phyloP scores from a whole-genome alignment of 176 grass and related monocot species.

The Oryza officinalis region DNA sequence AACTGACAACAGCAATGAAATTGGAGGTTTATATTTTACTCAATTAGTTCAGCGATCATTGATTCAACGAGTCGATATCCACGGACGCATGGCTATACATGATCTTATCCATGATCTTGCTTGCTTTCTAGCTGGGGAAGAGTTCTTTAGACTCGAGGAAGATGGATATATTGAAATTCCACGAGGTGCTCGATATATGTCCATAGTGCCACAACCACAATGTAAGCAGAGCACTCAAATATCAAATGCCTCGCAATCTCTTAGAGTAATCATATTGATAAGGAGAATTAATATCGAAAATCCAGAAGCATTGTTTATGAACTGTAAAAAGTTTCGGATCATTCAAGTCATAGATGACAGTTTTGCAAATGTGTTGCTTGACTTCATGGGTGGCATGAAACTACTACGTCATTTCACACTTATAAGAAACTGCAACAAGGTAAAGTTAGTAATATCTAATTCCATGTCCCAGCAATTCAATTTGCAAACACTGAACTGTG shows the following conservation, averaged over 20 bases:
- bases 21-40: conserved; percentile 20
- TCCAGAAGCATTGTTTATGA: not conserved
- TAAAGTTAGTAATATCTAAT: not conserved
- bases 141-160: not conserved
- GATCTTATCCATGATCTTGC: conserved; percentile 16
- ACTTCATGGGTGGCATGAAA: conserved; percentile 2
- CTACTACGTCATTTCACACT: not conserved
- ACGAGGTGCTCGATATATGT: not conserved
- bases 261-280: not conserved
- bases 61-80: not conserved
- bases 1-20: not conserved
- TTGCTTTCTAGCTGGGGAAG: conserved; percentile 6
- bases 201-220: not conserved
- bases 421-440: not conserved
- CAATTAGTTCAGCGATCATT: conserved; percentile 31
- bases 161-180: not conserved
- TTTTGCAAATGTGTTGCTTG: not conserved
- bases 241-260: not conserved
- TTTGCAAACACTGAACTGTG: not conserved
- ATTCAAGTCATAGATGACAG: not conserved
- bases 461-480: not conserved
- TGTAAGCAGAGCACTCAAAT: not conserved
- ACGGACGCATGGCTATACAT: not conserved
- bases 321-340: not conserved
- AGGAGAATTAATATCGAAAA: not conserved